Evolutionary conservation across 148 eudicot species (phyloP), one percentile per base, ranked within the genome.

Genomic region (Suaeda aralocaspica): DNA sequence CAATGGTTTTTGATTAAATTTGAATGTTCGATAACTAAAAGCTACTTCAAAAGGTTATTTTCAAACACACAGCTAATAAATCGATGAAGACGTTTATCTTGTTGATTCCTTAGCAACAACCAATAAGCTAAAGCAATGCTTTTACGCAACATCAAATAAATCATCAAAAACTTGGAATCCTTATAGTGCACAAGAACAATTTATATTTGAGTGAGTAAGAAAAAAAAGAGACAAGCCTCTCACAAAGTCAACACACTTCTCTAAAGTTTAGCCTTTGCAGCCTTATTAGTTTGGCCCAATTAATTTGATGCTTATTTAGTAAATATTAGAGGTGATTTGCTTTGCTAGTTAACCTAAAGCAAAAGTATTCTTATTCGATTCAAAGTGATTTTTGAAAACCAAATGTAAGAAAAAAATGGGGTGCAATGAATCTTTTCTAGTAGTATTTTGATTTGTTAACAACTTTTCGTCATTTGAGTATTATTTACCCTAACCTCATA

Each of bases 291-390:
- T n/a, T n/a, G n/a, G n/a, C n/a, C n/a, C n/a, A n/a, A n/a, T n/a
- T n/a, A 58, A 30, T 58, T 28, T 8, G 65, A 60, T 19, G 65
- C 45, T 19, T 60, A 34, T 8, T 9, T 60, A 29, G 36, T 57
- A 57, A 69, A 55, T 50, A 24, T 21, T 15, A 64, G 18, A 7
- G 45, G 63, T 28, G 2, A 25, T 31, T 69, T 67, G 10, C 39
- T 39, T 52, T 5, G 31, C 29, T 51, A 16, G 44, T 21, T 58
- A 9, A 33, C 55, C 22, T 67, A 74, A 68, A 68, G 68, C 46
- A 52, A 12, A n/a, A 63, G 39, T 63, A 61, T 58, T 68, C 61
- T 61, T 68, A 75, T 75, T 69, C 78, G 64, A 68, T 68, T 50
- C 55, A 36, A 61, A 68, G 56, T 31, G 9, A 66, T 15, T 48